Percentiles rank a stretch among this genome's conserved stretches.
phyloP scores from a whole-genome alignment of 2,329 filamentous ascomycete species.

The Aspergillus fructus region DNA sequence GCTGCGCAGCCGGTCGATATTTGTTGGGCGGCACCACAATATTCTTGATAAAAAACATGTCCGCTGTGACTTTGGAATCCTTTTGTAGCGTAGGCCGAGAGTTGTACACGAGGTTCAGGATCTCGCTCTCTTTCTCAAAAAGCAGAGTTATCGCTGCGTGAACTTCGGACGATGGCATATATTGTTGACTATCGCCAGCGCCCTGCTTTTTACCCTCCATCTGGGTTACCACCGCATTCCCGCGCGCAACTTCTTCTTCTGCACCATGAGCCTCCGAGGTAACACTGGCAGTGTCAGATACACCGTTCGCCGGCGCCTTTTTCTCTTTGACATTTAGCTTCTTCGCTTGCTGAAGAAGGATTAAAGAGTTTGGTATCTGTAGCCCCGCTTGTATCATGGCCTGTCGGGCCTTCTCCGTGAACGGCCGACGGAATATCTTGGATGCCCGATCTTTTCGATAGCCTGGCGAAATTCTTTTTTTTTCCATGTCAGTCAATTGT shows the following conservation, averaged over 20 bases:
- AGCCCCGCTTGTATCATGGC: constrained; percentile 72
- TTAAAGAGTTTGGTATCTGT: constrained; percentile 68
- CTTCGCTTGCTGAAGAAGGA: constrained; percentile 55
- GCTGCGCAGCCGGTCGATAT: constrained; percentile 82
- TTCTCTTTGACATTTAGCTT: constrained; percentile 36
- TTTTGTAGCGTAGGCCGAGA: constrained; percentile 66
- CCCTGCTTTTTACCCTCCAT: constrained; percentile 36
- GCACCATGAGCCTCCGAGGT: constrained; percentile 57
- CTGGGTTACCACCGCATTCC: constrained; percentile 46
- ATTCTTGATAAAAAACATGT: constrained; percentile 92
- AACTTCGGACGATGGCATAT: constrained; percentile 80
- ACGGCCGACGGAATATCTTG: constrained; percentile 86
- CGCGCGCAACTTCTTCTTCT: constrained; percentile 58
- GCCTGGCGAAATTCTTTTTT: constrained; percentile 67
- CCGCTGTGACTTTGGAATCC: constrained; percentile 61
- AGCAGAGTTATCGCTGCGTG: constrained; percentile 73
- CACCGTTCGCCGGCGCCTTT: constrained; percentile 24
- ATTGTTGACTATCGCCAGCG: constrained; percentile 59
- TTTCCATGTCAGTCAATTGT: constrained; percentile 17
- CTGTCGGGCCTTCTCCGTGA: constrained; percentile 71
- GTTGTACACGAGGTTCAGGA: constrained; percentile 82
- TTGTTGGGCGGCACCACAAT: constrained; percentile 89
- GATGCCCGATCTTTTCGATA: constrained; percentile 89
- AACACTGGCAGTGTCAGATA: constrained; percentile 53
- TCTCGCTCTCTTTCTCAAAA: constrained; percentile 82